These are phyloP conservation scores for Monotropa hypopitys DNA, from an alignment of 179 eudicot genomes.

Conservation along the genomic window DNA sequence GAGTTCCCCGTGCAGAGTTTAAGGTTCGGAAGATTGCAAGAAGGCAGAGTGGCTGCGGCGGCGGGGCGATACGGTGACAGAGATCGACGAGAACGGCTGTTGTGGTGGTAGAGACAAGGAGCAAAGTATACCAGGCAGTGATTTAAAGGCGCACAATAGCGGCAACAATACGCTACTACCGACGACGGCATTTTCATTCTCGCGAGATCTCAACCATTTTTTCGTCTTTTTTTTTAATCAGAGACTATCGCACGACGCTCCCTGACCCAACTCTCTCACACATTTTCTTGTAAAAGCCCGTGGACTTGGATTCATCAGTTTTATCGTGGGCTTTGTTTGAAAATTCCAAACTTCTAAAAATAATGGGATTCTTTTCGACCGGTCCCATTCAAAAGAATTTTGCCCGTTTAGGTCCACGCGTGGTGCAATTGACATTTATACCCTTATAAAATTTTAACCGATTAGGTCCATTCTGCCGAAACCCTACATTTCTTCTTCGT, in stretches of 20 bases:
- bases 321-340: neutral
- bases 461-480: no score
- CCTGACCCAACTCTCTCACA: neutral
- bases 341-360: no score
- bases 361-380: no score
- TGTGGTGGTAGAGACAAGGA: constrained; percentile 20
- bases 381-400: no score
- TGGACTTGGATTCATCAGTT: neutral
- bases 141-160: constrained; percentile 48
- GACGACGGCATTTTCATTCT: constrained; percentile 21
- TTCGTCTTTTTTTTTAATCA: neutral
- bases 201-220: neutral
- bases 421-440: no score
- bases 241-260: neutral
- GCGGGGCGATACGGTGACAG: constrained; percentile 22
- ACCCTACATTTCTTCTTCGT: no score
- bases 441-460: no score
- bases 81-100: constrained; percentile 16
- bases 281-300: neutral
- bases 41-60: constrained; percentile 17
- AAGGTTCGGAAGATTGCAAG: constrained; percentile 13
- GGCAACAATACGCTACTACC: constrained; percentile 35
- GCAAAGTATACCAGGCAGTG: constrained; percentile 8
- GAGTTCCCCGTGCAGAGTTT: constrained; percentile 36
- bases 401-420: no score